Evolutionary conservation across 108 stramenopile genomes (phyloP).

Genomic region (Nitzschia sp.): DNA sequence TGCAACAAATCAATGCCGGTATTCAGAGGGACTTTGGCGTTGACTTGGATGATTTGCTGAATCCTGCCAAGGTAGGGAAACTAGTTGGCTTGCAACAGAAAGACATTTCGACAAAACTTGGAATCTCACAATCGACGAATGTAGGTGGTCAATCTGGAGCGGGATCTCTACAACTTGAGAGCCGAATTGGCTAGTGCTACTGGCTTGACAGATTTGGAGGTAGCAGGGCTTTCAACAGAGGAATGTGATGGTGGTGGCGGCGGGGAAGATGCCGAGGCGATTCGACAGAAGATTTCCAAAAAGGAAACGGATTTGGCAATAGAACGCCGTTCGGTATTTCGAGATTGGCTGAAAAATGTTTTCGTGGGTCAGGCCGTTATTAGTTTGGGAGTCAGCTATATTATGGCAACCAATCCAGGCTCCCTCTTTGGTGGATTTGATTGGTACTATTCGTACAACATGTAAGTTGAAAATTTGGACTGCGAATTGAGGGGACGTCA

Average conservation of each 20-base stretch:
- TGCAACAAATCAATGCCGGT: slow-evolving; percentile 66
- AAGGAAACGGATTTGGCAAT: slow-evolving; percentile 80
- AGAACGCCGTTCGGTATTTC: slow-evolving; percentile 93
- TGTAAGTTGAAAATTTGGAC: slow-evolving; percentile 20
- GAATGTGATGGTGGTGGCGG: slow-evolving; percentile 70
- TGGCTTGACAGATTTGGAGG: slow-evolving; percentile 36
- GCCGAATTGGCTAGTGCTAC: slow-evolving; percentile 62
- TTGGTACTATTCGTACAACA: slow-evolving; percentile 66
- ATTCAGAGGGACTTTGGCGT: slow-evolving; percentile 78
- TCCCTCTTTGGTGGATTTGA: slow-evolving; percentile 68
- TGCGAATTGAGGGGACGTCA: not conserved
- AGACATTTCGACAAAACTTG: not conserved
- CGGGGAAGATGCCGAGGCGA: slow-evolving; percentile 60
- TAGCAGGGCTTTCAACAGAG: slow-evolving; percentile 39
- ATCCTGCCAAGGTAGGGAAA: slow-evolving; percentile 82
- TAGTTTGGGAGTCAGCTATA: slow-evolving; percentile 74
- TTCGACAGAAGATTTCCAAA: slow-evolving; percentile 79
- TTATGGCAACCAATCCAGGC: slow-evolving; percentile 86
- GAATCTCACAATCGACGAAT: not conserved
- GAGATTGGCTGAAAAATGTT: slow-evolving; percentile 94
- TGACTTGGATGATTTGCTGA: slow-evolving; percentile 78
- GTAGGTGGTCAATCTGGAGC: slow-evolving; percentile 86
- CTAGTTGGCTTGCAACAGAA: not conserved
- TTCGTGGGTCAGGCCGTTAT: slow-evolving; percentile 92
- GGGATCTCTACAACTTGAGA: slow-evolving; percentile 81